phyloP scores from a whole-genome alignment of 1,284 basidiomycete species.

The Coriolopsis trogii region DNA sequence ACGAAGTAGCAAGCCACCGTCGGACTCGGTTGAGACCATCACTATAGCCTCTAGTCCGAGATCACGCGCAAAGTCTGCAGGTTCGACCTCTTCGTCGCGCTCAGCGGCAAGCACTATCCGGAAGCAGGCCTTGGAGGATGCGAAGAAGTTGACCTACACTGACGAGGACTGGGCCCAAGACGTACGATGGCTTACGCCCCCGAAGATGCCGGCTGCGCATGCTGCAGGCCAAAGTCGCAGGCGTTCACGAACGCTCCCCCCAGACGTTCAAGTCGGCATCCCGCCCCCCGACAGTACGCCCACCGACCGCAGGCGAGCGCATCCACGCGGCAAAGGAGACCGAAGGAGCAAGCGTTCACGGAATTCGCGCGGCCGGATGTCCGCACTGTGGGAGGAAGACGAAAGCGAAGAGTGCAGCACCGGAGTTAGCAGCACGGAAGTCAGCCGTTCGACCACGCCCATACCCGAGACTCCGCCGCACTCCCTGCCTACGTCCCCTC shows the following conservation, averaged over 20 bases:
- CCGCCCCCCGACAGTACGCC: constrained; percentile 14
- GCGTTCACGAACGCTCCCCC: constrained; percentile 21
- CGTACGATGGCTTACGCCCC: constrained; percentile 60
- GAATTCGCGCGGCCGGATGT: constrained; percentile 38
- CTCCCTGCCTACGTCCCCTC: constrained; percentile 13
- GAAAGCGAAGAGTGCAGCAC: constrained; percentile 37
- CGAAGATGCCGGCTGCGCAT: constrained; percentile 32
- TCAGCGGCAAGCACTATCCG: constrained; percentile 18
- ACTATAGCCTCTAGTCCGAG: constrained; percentile 29
- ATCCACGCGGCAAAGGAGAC: constrained; percentile 25
- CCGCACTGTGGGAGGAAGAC: constrained; percentile 47
- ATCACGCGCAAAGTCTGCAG: constrained; percentile 20
- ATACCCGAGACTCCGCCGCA: constrained; percentile 25
- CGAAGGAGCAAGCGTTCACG: constrained; percentile 26
- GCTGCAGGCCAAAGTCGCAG: constrained; percentile 25
- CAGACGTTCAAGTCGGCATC: constrained; percentile 27
- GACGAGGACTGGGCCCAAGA: constrained; percentile 66
- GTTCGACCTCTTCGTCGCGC: constrained; percentile 19
- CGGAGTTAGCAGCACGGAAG: constrained; percentile 30
- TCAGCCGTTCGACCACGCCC: constrained; percentile 32
- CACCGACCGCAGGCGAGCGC: constrained; percentile 9
- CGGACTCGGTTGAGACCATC: constrained; percentile 24
- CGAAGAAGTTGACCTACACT: constrained; percentile 37
- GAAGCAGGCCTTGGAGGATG: constrained; percentile 36
- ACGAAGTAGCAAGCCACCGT: constrained; percentile 11